phyloP scores from a whole-genome alignment of 228 moss, liverwort and hornwort genomes.

The Sphagnum fallax region DNA sequence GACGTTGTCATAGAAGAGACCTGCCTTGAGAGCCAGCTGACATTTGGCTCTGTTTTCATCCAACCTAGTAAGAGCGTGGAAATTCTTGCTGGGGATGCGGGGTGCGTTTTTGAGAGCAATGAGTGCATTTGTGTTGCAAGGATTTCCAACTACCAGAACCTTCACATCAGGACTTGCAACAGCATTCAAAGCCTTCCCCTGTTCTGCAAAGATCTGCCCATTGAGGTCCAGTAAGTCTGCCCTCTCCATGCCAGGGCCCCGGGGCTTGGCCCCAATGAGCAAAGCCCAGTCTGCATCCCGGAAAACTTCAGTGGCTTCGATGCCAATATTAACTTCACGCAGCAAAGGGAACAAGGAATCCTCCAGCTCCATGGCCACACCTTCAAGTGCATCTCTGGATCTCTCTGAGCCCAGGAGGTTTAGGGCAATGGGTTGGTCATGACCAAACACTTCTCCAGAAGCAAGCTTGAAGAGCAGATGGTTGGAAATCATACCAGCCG shows the following conservation, averaged over 20 bases:
- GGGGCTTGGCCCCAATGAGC: constrained; percentile 88
- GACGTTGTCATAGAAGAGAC: constrained; percentile 97
- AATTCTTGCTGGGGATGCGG: constrained; percentile 59
- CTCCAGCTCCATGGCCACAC: constrained; percentile 97
- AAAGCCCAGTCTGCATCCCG: constrained; percentile 87
- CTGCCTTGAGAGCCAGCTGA: constrained; percentile 87
- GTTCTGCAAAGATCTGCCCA: constrained; percentile 75
- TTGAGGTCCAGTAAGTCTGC: constrained; percentile 83
- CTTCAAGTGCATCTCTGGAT: constrained; percentile 85
- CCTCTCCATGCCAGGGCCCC: constrained; percentile 89
- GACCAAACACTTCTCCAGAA: constrained; percentile 92
- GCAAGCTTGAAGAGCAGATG: constrained; percentile 95
- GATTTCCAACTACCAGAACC: constrained; percentile 90
- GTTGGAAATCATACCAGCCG: constrained; percentile 91
- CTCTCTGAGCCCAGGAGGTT: constrained; percentile 80
- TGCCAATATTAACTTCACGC: constrained; percentile 90
- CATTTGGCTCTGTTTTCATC: constrained; percentile 98
- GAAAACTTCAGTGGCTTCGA: constrained; percentile 69
- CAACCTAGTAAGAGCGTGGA: constrained; percentile 85
- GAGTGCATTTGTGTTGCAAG: constrained; percentile 91
- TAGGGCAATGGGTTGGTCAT: constrained; percentile 82
- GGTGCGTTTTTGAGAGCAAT: constrained; percentile 94
- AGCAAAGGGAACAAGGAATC: constrained; percentile 80
- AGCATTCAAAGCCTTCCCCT: constrained; percentile 74
- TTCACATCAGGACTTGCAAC: constrained; percentile 81